Evolutionary conservation across 2,329 filamentous ascomycete species (phyloP), one percentile per base, ranked within the genome.

Genomic region (Phialophora macrospora): DNA sequence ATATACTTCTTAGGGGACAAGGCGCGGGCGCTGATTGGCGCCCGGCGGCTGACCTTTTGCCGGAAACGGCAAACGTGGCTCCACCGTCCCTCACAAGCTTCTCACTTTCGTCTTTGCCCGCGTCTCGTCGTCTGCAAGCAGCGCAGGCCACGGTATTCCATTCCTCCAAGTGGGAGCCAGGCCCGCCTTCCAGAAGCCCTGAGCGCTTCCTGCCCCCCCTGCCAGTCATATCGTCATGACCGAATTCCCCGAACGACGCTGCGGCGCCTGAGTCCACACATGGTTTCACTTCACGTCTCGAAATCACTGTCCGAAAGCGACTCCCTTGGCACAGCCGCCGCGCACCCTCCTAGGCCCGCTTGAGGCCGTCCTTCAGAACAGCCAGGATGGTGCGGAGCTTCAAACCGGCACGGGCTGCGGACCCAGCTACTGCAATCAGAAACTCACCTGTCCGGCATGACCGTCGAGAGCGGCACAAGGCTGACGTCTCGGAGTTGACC

Each of bases 1-100:
- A 51, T 52, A 60, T 60, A 30, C 58, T 60, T 44, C 20, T 52
- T 60, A 51, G 58, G 58, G 48, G 48, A 54, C 58, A 60, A 60
- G 58, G 58, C 58, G 49, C 12, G 9, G 48, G 34, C 46, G 14
- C 12, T 54, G 58, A 60, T 60, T 60, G 58, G 58, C 58, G 24
- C 24, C 2, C 22, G 3, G 4, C 7, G 12, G 12, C 1, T 4
- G n/a, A 60, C 58, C 58, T 60, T 60, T 60, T 60, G 48, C 58
- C 58, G 17, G 30, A 60, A 38, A 26, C n/a, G n/a, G 58, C 48
- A 60, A 52, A 14, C 30, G 46, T 34, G 58, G 20, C 28, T 60
- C 56, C 56, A 55, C 12, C 28, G 44, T 24, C 38, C 2, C 44
- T 52, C 46, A 20, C 46, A 28, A 22, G 20, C 57, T 46, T 60